Conservation (phyloP, 2,329 filamentous ascomycete species). For the Coniochaeta sp. region DNA sequence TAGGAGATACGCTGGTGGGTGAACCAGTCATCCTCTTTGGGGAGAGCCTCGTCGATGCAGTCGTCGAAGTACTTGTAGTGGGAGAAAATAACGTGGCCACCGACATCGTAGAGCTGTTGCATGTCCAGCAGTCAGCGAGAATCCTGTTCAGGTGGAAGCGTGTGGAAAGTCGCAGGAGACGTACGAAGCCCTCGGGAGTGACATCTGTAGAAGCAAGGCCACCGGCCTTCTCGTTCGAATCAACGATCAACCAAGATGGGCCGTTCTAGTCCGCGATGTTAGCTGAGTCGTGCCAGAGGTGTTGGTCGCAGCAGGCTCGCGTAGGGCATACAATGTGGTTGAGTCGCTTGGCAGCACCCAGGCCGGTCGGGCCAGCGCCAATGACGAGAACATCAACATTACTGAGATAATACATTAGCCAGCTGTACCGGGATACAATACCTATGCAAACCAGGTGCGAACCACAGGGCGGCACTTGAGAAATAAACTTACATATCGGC, state of each 20-base stretch:
- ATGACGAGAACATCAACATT: slow-evolving; percentile 96
- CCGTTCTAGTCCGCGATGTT: slow-evolving; percentile 55
- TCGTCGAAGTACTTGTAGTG: slow-evolving; percentile 99
- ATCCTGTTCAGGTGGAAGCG: background rate
- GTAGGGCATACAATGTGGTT: slow-evolving; percentile 77
- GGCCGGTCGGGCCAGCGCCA: slow-evolving; percentile 92
- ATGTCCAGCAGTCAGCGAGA: slow-evolving; percentile 1
- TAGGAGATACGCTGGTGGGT: slow-evolving; percentile 98
- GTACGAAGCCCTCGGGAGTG: slow-evolving; percentile 93
- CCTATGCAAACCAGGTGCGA: background rate
- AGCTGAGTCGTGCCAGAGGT: slow-evolving; percentile 9
- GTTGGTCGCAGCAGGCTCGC: slow-evolving; percentile 10
- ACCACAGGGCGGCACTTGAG: background rate
- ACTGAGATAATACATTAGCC: slow-evolving; percentile 37
- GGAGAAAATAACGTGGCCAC: slow-evolving; percentile 97
- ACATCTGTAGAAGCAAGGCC: slow-evolving; percentile 93
- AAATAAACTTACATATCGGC: slow-evolving; percentile 18
- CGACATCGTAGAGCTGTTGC: slow-evolving; percentile 88
- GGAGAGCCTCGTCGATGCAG: slow-evolving; percentile 93
- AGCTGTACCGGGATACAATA: background rate
- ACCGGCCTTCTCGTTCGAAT: slow-evolving; percentile 85
- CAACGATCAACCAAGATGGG: slow-evolving; percentile 93
- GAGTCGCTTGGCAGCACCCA: slow-evolving; percentile 95
- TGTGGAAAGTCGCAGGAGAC: slow-evolving; percentile 23
- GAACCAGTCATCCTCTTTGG: slow-evolving; percentile 92